Percentiles rank a stretch among this genome's conserved stretches.
Evolutionary conservation across 805 yeast genomes (phyloP).

Genomic region (Metschnikowia colocasiae): DNA sequence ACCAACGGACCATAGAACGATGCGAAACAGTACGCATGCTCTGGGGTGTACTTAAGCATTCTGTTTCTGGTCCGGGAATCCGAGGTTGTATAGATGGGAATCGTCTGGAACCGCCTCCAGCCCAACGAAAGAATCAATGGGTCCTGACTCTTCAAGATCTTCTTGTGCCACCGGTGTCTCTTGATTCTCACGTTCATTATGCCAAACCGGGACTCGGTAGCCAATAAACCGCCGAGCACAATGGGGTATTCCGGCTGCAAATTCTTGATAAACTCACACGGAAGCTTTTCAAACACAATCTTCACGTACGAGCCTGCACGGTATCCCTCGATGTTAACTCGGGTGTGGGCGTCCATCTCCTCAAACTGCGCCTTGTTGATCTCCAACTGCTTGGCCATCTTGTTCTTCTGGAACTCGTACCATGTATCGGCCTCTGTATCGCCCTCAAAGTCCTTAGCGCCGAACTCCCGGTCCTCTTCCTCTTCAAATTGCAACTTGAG

Average conservation of each 20-base stretch:
- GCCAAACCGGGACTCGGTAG: conserved; percentile 92
- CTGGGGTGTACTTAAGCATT: conserved; percentile 97
- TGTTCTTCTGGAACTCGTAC: conserved; percentile 96
- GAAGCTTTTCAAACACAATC: conserved; percentile 73
- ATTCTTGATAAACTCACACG: conserved; percentile 86
- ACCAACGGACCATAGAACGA: conserved; percentile 96
- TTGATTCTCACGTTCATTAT: conserved; percentile 89
- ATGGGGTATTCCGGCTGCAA: conserved; percentile 84
- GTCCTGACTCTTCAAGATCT: conserved; percentile 90
- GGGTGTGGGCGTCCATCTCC: conserved; percentile 68
- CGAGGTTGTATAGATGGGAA: conserved; percentile 92
- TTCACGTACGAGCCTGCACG: conserved; percentile 93
- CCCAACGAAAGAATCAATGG: conserved; percentile 92
- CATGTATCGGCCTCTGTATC: conserved; percentile 81
- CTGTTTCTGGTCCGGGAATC: conserved; percentile 97
- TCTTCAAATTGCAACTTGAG: conserved; percentile 86
- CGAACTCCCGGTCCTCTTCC: conserved; percentile 60
- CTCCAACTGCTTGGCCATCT: conserved; percentile 92
- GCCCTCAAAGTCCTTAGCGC: conserved; percentile 77
- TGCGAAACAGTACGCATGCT: conserved; percentile 93
- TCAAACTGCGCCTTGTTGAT: conserved; percentile 81
- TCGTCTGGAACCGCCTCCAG: conserved; percentile 97
- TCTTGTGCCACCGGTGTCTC: conserved; percentile 98
- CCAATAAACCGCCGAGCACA: conserved; percentile 83
- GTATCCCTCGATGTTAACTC: conserved; percentile 84